A percentile compares a stretch with the other conserved stretches of the same genome.
phyloP scores from a whole-genome alignment of 257 asterid genomes.

The Striga asiatica region DNA sequence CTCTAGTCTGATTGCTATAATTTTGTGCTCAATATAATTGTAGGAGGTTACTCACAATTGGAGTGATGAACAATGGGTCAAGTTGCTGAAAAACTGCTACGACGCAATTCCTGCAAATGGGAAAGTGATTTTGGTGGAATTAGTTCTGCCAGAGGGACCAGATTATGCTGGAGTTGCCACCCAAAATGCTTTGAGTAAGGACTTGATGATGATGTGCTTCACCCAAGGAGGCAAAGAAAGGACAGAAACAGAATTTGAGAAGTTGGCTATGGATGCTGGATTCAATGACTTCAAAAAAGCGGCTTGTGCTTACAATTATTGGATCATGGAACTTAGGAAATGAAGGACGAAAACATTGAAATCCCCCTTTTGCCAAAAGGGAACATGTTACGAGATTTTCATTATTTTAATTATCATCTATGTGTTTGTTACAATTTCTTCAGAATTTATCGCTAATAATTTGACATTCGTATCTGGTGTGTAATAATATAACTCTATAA shows the following conservation, averaged over 20 bases:
- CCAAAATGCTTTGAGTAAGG: background rate
- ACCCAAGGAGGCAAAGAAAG: background rate
- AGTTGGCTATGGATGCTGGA: background rate
- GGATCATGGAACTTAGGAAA: slow-evolving; percentile 6
- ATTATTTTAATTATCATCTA: too few species aligned
- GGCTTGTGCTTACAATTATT: background rate
- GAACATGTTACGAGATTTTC: too few species aligned
- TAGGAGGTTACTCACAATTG: background rate
- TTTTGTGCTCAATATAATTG: too few species aligned
- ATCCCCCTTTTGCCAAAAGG: too few species aligned
- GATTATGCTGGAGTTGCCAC: background rate
- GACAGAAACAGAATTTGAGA: slow-evolving; percentile 1
- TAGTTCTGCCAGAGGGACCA: background rate
- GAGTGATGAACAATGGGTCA: background rate
- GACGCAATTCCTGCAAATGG: background rate
- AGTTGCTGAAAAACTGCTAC: background rate
- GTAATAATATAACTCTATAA: too few species aligned
- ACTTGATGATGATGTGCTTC: background rate
- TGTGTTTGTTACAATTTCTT: too few species aligned
- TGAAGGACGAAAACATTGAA: too few species aligned
- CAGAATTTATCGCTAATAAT: too few species aligned
- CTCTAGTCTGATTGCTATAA: too few species aligned
- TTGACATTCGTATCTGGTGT: too few species aligned
- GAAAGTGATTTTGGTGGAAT: background rate
- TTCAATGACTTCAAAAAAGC: background rate